These are phyloP conservation scores for Coprinopsis cinerea DNA, from an alignment of 768 basidiomycete genomes.

Conservation along the genomic window DNA sequence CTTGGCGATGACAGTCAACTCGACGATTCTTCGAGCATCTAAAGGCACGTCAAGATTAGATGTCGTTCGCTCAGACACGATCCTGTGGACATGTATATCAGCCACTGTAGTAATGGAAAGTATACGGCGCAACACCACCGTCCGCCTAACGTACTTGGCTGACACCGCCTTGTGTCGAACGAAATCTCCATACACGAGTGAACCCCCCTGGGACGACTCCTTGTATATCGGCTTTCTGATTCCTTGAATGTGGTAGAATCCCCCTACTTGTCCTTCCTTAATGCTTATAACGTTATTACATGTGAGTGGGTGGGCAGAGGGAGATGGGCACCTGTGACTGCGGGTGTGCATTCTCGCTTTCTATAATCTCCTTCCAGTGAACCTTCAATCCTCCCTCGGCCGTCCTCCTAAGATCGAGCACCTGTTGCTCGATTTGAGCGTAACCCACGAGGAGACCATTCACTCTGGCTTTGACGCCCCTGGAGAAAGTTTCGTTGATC, in stretches of 20 bases:
- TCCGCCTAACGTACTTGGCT: not conserved
- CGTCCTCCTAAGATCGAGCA: conserved; percentile 8
- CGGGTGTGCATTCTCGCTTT: not conserved
- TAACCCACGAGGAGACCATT: conserved; percentile 9
- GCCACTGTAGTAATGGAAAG: not conserved
- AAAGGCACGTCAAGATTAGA: no score
- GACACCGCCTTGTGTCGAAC: conserved; percentile 5
- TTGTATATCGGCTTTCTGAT: not conserved
- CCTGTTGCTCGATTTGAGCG: conserved; percentile 6
- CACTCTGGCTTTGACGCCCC: conserved; percentile 5
- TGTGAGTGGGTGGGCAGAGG: not conserved
- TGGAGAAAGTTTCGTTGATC: conserved; percentile 8
- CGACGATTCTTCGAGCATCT: not conserved
- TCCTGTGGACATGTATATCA: not conserved
- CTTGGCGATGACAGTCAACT: not conserved
- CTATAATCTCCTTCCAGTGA: conserved; percentile 5
- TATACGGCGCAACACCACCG: not conserved
- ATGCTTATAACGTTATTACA: not conserved
- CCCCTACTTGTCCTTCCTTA: conserved; percentile 5
- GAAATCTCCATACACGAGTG: not conserved
- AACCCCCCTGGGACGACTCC: no score
- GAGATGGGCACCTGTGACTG: not conserved
- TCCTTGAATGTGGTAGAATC: conserved; percentile 6
- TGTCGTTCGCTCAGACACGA: not conserved
- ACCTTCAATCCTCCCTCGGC: not conserved